phyloP scores from a whole-genome alignment of 805 yeast genomes.

The Candida sanyiensis region DNA sequence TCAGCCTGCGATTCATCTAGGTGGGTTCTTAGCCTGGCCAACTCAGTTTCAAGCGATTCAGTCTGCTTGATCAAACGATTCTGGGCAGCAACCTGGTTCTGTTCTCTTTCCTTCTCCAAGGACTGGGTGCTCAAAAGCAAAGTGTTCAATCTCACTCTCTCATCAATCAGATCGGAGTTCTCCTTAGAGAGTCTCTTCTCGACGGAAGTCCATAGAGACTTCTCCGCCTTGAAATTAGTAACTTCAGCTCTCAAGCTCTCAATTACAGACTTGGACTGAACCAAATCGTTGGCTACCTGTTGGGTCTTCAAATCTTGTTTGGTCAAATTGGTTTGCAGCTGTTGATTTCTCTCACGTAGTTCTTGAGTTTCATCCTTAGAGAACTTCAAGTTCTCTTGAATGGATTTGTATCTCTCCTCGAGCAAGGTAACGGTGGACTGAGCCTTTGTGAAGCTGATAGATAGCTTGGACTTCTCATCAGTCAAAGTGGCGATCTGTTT shows the following conservation, averaged over 20 bases:
- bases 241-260: conserved; percentile 41
- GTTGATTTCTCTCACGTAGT: conserved; percentile 33
- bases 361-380: conserved; percentile 42
- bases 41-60: conserved; percentile 42
- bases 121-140: conserved; percentile 57
- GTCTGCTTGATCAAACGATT: conserved; percentile 44
- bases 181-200: conserved; percentile 50
- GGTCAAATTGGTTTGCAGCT: conserved; percentile 37
- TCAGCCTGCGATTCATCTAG: conserved; percentile 46
- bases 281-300: conserved; percentile 46
- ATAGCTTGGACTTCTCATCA: conserved; percentile 40
- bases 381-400: conserved; percentile 35
- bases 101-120: conserved; percentile 55
- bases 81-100: conserved; percentile 43
- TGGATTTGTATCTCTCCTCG: conserved; percentile 43
- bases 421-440: conserved; percentile 49
- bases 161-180: conserved; percentile 46
- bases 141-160: conserved; percentile 51
- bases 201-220: conserved; percentile 40
- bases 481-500: conserved; percentile 36
- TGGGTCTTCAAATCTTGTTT: conserved; percentile 46
- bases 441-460: conserved; percentile 46
- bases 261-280: conserved; percentile 43
- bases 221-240: conserved; percentile 49
- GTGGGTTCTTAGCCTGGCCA: conserved; percentile 39